Percentiles rank a stretch among this genome's conserved stretches.
These are phyloP conservation scores for Thielaviopsis cerberus DNA, from an alignment of 2,329 filamentous ascomycete species.

Conservation along the genomic window DNA sequence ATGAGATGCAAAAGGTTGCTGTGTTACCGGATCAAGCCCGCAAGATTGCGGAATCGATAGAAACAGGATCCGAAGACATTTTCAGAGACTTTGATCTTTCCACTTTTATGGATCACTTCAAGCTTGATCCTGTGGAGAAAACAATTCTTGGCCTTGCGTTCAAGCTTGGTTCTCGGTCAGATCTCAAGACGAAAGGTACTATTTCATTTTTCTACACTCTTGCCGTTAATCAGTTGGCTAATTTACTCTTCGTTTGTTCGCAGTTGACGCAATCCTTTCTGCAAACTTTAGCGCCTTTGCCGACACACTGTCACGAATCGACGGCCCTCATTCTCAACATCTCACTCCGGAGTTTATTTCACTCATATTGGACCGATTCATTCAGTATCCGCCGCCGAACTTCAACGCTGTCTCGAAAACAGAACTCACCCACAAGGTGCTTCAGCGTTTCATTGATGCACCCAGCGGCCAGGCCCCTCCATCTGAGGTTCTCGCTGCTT, in stretches of 20 bases:
- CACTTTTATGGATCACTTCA: slow-evolving; percentile 90
- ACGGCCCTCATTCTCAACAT: slow-evolving; percentile 45
- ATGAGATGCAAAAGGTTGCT: slow-evolving; percentile 73
- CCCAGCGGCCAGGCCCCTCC: slow-evolving; percentile 30
- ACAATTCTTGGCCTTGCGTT: slow-evolving; percentile 76
- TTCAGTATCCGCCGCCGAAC: slow-evolving; percentile 70
- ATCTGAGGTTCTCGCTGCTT: slow-evolving; percentile 47
- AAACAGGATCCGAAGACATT: slow-evolving; percentile 75
- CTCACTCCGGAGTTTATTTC: slow-evolving; percentile 54
- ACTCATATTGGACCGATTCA: slow-evolving; percentile 65
- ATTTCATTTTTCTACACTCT: background rate
- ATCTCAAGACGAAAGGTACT: slow-evolving; percentile 77
- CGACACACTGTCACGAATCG: slow-evolving; percentile 50
- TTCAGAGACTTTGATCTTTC: slow-evolving; percentile 95
- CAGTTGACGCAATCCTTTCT: slow-evolving; percentile 78
- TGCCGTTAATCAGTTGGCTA: background rate
- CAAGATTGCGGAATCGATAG: slow-evolving; percentile 85
- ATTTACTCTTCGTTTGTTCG: slow-evolving; percentile 7
- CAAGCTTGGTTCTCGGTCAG: slow-evolving; percentile 59
- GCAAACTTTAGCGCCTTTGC: slow-evolving; percentile 63
- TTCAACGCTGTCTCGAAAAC: slow-evolving; percentile 60
- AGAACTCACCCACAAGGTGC: slow-evolving; percentile 48
- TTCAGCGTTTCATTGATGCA: slow-evolving; percentile 48
- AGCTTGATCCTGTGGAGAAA: slow-evolving; percentile 73
- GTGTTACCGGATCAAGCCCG: slow-evolving; percentile 64